A percentile compares a stretch with the other conserved stretches of the same genome.
phyloP scores from a whole-genome alignment of 225 moss, liverwort and hornwort species.

The Ulota crispa region DNA sequence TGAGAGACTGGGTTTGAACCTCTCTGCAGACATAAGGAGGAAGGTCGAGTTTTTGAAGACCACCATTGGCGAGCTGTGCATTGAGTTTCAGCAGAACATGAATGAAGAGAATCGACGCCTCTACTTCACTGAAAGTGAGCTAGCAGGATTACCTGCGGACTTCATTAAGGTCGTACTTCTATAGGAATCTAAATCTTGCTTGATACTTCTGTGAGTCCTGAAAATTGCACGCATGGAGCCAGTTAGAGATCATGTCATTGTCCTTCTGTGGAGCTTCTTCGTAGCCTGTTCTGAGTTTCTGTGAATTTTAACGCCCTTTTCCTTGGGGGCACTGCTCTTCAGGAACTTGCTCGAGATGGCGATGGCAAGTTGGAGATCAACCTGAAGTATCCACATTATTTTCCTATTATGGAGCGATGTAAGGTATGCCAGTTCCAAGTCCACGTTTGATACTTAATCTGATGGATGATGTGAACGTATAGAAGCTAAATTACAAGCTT shows the following conservation, averaged over 20 bases:
- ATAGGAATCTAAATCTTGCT: slow-evolving; percentile 20
- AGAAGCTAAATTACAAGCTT: neutral
- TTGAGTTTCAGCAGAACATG: slow-evolving; percentile 89
- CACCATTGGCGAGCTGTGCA: slow-evolving; percentile 83
- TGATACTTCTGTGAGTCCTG: slow-evolving; percentile 14
- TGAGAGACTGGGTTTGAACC: slow-evolving; percentile 87
- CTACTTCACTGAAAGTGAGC: slow-evolving; percentile 76
- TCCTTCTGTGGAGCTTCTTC: too few relatives aligned
- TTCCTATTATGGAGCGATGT: slow-evolving; percentile 97
- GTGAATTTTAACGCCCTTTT: neutral
- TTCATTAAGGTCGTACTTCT: slow-evolving; percentile 70
- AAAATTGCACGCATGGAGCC: neutral
- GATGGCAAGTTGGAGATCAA: slow-evolving; percentile 92
- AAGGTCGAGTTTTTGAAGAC: slow-evolving; percentile 84
- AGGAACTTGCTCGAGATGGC: slow-evolving; percentile 72
- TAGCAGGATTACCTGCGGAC: slow-evolving; percentile 85
- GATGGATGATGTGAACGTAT: neutral
- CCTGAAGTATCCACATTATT: slow-evolving; percentile 90
- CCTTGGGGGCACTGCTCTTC: slow-evolving; percentile 15
- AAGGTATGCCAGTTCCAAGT: slow-evolving; percentile 54
- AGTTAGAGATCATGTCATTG: neutral
- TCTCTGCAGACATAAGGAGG: slow-evolving; percentile 70
- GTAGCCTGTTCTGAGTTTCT: neutral
- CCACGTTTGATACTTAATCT: neutral
- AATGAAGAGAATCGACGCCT: slow-evolving; percentile 83